Evolutionary conservation across 2,329 filamentous ascomycete genomes (phyloP), one percentile per base, ranked within the genome.

Genomic region (Pyrenophora graminea): DNA sequence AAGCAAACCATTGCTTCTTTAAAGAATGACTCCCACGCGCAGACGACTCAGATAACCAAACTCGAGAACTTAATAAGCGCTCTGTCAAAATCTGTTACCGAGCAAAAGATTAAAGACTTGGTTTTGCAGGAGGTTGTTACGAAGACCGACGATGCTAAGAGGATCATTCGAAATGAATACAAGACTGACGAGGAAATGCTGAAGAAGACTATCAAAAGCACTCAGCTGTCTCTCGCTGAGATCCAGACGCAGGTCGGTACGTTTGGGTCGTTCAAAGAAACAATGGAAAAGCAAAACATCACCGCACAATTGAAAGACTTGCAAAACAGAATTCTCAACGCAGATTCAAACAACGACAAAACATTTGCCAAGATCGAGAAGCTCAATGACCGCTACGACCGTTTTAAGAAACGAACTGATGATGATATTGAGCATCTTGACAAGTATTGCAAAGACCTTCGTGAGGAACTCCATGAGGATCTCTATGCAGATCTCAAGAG

Each of bases 61-160:
- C 30, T 43, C 8, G 46, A 37, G 13, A 50, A 1, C 7, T 48
- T 45, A 42, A 48, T 48, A 41, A 17, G 21, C 6, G 32, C 34
- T 12, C 42, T 47, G 33, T 34, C 43, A n/a, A 36, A 31, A 2
- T 9, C 31, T 21, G 41, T 34, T 7, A 19, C 15, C 12, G 17
- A 44, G 1, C 9, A 34, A 12, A 17, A 15, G 4, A 34, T 33
- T 8, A 42, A 27, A 13, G 21, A 27, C 2, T 13, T 52, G 12
- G 15, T 51, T 25, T 17, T 17, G 3, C n/a, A 33, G 6, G 27
- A 51, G 18, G 36, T 44, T 15, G 9, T 7, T 9, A 23, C 23
- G 8, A 47, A 39, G n/a, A 36, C 38, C 2, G 25, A 27, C 2
- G 8, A 13, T 15, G 25, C 31, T 3, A 25, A 38, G 18, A 12